Conservation (phyloP, 371 early-diverging fungal genomes). For the Mortierella sp. region DNA sequence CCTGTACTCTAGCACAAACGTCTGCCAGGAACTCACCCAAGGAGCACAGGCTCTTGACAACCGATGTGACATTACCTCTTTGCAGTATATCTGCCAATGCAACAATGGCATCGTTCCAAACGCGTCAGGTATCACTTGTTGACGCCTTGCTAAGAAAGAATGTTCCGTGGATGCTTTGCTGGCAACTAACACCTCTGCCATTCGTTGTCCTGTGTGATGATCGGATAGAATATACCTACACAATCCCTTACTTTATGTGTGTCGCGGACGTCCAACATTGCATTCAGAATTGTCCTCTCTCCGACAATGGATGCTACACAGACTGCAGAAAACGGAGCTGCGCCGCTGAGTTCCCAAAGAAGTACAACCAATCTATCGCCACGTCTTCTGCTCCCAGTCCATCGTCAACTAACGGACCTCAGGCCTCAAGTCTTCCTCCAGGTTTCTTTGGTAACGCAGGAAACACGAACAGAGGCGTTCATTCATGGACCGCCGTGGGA, state of each 20-base stretch:
- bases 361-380: constrained; percentile 42
- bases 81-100: constrained; percentile 32
- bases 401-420: constrained; percentile 60
- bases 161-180: no score
- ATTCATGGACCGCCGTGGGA: constrained; percentile 32
- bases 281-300: constrained; percentile 23
- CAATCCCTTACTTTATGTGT: constrained; percentile 54
- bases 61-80: constrained; percentile 29
- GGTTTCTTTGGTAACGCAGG: constrained; percentile 82
- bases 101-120: constrained; percentile 34
- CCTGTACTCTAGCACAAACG: constrained; percentile 50
- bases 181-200: neutral
- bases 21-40: constrained; percentile 43
- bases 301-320: constrained; percentile 34
- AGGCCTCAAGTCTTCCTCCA: constrained; percentile 77
- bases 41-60: constrained; percentile 24
- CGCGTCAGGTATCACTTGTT: constrained; percentile 22
- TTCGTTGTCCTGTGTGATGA: no score
- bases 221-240: constrained; percentile 56
- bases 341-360: constrained; percentile 45
- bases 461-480: constrained; percentile 61
- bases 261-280: constrained; percentile 39
- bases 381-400: constrained; percentile 22
- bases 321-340: constrained; percentile 39
- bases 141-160: no score